Evolutionary conservation across 805 yeast species (phyloP).

Genomic region (Saccharomycopsis sp.): DNA sequence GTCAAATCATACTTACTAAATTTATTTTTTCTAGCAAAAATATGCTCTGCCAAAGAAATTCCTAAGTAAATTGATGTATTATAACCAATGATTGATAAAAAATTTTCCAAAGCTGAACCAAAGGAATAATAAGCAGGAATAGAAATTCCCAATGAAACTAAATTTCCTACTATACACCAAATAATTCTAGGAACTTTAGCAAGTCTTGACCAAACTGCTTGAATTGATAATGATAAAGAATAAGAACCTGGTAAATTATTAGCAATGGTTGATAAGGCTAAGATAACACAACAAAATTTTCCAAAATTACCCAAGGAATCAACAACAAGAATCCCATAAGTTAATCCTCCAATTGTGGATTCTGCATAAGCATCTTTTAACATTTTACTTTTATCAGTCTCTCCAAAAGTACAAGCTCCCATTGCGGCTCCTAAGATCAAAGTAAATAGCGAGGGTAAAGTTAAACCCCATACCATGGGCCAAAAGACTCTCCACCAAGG

Average conservation of each 20-base stretch:
- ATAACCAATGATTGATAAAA: conserved; percentile 87
- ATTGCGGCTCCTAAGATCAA: conserved; percentile 83
- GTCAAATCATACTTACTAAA: conserved; percentile 50
- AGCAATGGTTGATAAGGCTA: conserved; percentile 80
- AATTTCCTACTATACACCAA: conserved; percentile 74
- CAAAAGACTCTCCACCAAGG: conserved; percentile 50
- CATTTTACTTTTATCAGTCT: conserved; percentile 28
- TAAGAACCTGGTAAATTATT: conserved; percentile 92
- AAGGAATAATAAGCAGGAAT: conserved; percentile 80
- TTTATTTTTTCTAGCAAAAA: conserved; percentile 54
- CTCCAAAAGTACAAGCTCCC: conserved; percentile 53
- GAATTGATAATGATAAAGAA: conserved; percentile 80
- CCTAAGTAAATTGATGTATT: conserved; percentile 80
- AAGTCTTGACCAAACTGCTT: conserved; percentile 70
- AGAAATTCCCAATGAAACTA: conserved; percentile 70
- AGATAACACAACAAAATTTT: conserved; percentile 73
- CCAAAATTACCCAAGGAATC: conserved; percentile 84
- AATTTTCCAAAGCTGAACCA: conserved; percentile 62
- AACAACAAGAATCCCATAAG: conserved; percentile 66
- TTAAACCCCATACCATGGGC: conserved; percentile 52
- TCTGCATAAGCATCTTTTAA: conserved; percentile 42
- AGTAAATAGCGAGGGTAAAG: conserved; percentile 59
- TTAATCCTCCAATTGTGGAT: conserved; percentile 69
- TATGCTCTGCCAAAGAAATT: conserved; percentile 68
- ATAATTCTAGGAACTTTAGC: conserved; percentile 67